A percentile compares a stretch with the other conserved stretches of the same genome.
Conservation (phyloP, 495 filamentous ascomycete species). For the Acidomyces sp. region DNA sequence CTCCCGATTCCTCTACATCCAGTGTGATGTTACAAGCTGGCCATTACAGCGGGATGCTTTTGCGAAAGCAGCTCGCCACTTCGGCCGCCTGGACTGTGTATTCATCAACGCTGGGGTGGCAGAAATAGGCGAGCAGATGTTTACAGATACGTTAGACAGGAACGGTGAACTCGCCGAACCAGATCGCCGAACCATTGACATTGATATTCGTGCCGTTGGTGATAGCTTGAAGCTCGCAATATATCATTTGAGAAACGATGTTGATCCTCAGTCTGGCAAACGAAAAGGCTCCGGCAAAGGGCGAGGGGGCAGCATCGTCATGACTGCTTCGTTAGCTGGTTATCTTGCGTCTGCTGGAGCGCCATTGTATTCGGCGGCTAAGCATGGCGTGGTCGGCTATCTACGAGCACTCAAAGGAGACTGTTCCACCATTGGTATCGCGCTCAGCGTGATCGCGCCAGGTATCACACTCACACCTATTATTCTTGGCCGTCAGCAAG, state of each 20-base stretch:
- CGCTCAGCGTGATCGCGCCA: conserved; percentile 26
- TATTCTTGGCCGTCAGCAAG: conserved; percentile 10
- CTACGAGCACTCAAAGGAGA: conserved; percentile 28
- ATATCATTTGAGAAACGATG: conserved; percentile 24
- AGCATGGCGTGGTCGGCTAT: conserved; percentile 27
- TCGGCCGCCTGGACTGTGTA: conserved; percentile 25
- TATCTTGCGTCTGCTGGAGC: conserved; percentile 26
- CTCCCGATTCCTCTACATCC: conserved; percentile 22
- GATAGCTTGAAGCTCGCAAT: conserved; percentile 26
- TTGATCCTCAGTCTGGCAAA: background rate
- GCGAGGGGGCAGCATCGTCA: conserved; percentile 22
- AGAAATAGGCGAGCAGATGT: conserved; percentile 27
- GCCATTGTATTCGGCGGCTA: conserved; percentile 26
- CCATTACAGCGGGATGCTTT: conserved; percentile 21
- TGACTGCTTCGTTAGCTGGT: conserved; percentile 26
- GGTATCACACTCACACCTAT: conserved; percentile 28
- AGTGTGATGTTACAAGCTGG: conserved; percentile 27
- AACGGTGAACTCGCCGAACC: conserved; percentile 23
- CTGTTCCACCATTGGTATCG: conserved; percentile 21
- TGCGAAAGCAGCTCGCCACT: conserved; percentile 19
- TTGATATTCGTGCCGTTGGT: conserved; percentile 25
- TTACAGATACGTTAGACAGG: conserved; percentile 21
- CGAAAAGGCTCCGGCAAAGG: conserved; percentile 15
- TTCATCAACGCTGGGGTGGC: conserved; percentile 29
- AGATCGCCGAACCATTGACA: conserved; percentile 22